These are phyloP conservation scores for Flaveria bidentis DNA, from an alignment of 129 eudicot species.

Conservation along the genomic window DNA sequence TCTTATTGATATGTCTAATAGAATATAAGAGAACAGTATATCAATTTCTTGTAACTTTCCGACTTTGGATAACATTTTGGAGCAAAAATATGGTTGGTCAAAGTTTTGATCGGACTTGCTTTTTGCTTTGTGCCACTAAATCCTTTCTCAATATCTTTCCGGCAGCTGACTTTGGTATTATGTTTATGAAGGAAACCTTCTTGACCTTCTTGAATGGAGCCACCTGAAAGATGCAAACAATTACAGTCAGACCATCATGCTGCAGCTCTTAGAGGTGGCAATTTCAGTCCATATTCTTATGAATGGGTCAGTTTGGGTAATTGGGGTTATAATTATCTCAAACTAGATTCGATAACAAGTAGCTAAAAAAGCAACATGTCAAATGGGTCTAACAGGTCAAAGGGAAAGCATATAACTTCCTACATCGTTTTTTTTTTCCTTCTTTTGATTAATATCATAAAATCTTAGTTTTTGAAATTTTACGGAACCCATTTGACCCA, in stretches of 20 bases:
- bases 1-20: constrained; percentile 27
- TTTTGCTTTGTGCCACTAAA: constrained; percentile 53
- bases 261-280: constrained; percentile 19
- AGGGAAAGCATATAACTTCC: neutral
- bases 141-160: constrained; percentile 76
- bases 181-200: constrained; percentile 63
- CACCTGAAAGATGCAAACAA: constrained; percentile 49
- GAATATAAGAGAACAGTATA: constrained; percentile 1
- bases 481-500: neutral
- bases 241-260: constrained; percentile 18
- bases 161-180: constrained; percentile 80
- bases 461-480: neutral
- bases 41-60: constrained; percentile 6
- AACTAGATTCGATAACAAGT: neutral
- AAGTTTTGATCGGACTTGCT: constrained; percentile 47
- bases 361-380: neutral
- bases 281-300: neutral
- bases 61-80: constrained; percentile 14
- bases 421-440: neutral
- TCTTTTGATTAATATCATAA: neutral
- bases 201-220: constrained; percentile 81
- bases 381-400: neutral
- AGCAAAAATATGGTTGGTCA: constrained; percentile 28
- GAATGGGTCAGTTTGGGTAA: neutral
- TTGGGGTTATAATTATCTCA: constrained; percentile 12